Evolutionary conservation across 169 alveolate genomes (phyloP), one percentile per base, ranked within the genome.

Genomic region (Eimeria necatrix): DNA sequence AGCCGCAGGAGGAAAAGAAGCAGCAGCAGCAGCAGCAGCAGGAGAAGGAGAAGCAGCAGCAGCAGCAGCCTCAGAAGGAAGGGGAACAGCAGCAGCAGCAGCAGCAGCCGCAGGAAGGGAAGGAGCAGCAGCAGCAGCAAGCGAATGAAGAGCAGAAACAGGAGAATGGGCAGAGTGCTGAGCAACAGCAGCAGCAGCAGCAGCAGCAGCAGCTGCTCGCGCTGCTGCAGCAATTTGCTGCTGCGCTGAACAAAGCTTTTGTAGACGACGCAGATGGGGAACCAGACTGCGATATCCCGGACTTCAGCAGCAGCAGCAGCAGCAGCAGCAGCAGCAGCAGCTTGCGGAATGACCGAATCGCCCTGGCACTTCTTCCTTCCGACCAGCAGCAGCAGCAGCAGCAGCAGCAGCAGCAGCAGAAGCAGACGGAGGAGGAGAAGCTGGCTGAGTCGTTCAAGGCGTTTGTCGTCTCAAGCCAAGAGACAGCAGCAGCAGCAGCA

Each of bases 381-480:
- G 74, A n/a, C 10, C 26, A n/a, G 74, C 74, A 0, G 74, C 74
- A 61, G 74, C 74, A 61, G 32, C 74, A 61, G 74, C 74, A 61
- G 74, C 74, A 61, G 74, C 74, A 10, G 74, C 74, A n/a, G 83
- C 53, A 71, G 83, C 83, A 22, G 24, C 52, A 7, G 81, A 26
- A 71, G 81, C 81, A 6, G 46, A 9, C n/a, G 4, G 26, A 68
- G 18, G 18, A 16, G 26, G 41, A 16, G 9, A 6, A 9, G 26
- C 78, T 68, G 20, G 78, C 26, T n/a, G 6, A 8, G 46, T n/a
- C 8, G 64, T 56, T 56, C 14, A 14, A 8, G 16, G 78, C 78
- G 78, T 68, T n/a, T n/a, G 48, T 24, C 22, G 18, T 71, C 51
- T 24, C n/a, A 48, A n/a, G n/a, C n/a, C 18, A 5, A 12, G 6